These are phyloP conservation scores for Pezicula neosporulosa DNA, from an alignment of 2,329 filamentous ascomycete genomes.

Conservation along the genomic window DNA sequence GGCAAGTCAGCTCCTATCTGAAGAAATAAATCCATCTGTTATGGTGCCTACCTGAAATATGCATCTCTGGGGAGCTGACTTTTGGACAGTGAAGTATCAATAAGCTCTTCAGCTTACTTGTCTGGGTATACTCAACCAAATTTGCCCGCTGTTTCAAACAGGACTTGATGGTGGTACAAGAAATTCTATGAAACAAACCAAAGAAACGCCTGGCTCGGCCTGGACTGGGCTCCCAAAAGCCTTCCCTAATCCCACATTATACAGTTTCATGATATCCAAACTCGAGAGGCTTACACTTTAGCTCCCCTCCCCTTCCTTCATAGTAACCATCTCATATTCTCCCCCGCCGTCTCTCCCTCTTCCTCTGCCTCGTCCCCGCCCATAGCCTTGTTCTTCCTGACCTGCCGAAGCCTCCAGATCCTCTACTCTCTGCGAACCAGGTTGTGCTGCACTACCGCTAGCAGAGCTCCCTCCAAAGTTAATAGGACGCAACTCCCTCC, in stretches of 20 bases:
- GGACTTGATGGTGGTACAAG: no score
- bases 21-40: no score
- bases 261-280: not conserved
- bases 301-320: slow-evolving; percentile 35
- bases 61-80: no score
- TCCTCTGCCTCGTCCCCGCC: slow-evolving; percentile 46
- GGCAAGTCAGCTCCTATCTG: no score
- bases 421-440: slow-evolving; percentile 16
- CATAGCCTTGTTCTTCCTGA: slow-evolving; percentile 46
- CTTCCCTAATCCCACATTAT: slow-evolving; percentile 2
- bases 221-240: no score
- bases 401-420: slow-evolving; percentile 13
- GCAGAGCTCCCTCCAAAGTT: slow-evolving; percentile 64
- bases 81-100: no score
- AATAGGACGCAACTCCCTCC: slow-evolving; percentile 85
- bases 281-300: not conserved
- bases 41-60: no score
- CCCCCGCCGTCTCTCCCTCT: slow-evolving; percentile 51
- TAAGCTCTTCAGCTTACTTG: no score
- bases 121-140: no score
- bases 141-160: no score
- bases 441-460: slow-evolving; percentile 17
- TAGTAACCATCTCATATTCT: slow-evolving; percentile 64
- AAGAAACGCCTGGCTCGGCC: no score
- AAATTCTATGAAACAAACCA: no score